Evolutionary conservation across 129 eudicot species (phyloP).

Genomic region (Flaveria robusta): DNA sequence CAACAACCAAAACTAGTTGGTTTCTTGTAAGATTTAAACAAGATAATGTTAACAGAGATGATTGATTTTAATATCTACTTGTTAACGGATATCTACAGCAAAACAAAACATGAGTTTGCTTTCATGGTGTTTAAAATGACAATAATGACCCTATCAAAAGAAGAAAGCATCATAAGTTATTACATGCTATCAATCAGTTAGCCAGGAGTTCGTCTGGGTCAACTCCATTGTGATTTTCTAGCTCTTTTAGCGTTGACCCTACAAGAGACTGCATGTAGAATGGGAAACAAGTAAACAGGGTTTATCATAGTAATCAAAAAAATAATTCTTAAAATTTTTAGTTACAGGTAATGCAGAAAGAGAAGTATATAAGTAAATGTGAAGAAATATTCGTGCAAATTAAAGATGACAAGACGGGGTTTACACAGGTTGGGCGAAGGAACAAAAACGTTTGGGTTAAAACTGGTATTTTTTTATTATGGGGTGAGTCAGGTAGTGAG

Average conservation of each 20-base stretch:
- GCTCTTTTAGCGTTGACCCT: slow-evolving; percentile 51
- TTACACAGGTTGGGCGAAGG: background rate
- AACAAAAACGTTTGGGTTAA: background rate
- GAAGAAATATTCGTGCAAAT: background rate
- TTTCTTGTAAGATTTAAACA: background rate
- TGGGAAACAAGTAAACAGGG: background rate
- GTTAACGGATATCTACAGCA: slow-evolving; percentile 31
- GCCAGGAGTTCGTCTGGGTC: slow-evolving; percentile 32
- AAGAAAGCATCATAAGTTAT: background rate
- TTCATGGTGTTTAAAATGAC: slow-evolving; percentile 25
- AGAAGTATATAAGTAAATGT: background rate
- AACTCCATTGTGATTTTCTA: slow-evolving; percentile 41
- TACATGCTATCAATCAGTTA: slow-evolving; percentile 21
- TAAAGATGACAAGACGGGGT: background rate
- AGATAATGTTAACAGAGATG: background rate
- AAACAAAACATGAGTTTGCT: slow-evolving; percentile 25
- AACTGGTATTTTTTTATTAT: background rate
- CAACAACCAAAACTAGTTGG: background rate
- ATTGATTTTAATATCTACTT: slow-evolving; percentile 9
- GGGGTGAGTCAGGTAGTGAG: background rate
- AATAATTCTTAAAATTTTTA: background rate
- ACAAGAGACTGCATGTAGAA: slow-evolving; percentile 56
- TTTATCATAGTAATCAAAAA: background rate
- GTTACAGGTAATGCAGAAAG: background rate
- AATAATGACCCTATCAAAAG: slow-evolving; percentile 24